Evolutionary conservation across 805 yeast species (phyloP), one percentile per base, ranked within the genome.

Genomic region (Candida berthetii): DNA sequence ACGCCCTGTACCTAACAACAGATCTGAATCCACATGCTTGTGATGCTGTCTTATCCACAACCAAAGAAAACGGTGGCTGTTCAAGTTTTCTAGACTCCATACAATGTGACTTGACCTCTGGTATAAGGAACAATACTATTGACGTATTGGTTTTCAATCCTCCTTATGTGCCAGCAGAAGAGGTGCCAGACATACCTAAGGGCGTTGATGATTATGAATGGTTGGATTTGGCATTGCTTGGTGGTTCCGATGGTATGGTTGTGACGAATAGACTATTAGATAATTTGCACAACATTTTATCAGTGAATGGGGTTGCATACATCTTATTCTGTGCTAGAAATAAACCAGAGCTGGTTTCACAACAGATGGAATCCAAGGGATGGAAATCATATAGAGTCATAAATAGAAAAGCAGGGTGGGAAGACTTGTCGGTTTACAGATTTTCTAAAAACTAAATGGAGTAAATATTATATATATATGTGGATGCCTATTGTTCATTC

Each of bases 361-460:
- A 57, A 8, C 35, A 40, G 2, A 82, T 87, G 80, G 40, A 52
- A 14, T 42, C 48, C 2, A 53, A 57, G 10, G 71, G 71, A 0
- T 91, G 96, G 88, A 41, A 41, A 0, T 76, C 75, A 1, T 64
- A 66, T 2, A 50, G 63, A n/a, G 66, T 87, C 1, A 72, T 78
- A 4, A 69, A 71, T 35, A 70, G 97, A 41, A 86, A 85, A 53
- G 96, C 96, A 1, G 98, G 98, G 0, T 89, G 98, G 96, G 99
- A 93, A 61, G 91, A 84, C 10, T 66, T 93, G 31, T 76, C 86
- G 42, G 82, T 91, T 8, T 78, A 82, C 62, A 71, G 80, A 47
- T 86, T 90, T 52, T 55, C 42, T 37, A 31, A 33, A 15, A 34
- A 16, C 20, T 24, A 27, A 13, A 27, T 22, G 9, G 9, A 6